Base-by-base conservation (phyloP, 2,329 filamentous ascomycete genomes). In the Parascedosporium putredinis region DNA sequence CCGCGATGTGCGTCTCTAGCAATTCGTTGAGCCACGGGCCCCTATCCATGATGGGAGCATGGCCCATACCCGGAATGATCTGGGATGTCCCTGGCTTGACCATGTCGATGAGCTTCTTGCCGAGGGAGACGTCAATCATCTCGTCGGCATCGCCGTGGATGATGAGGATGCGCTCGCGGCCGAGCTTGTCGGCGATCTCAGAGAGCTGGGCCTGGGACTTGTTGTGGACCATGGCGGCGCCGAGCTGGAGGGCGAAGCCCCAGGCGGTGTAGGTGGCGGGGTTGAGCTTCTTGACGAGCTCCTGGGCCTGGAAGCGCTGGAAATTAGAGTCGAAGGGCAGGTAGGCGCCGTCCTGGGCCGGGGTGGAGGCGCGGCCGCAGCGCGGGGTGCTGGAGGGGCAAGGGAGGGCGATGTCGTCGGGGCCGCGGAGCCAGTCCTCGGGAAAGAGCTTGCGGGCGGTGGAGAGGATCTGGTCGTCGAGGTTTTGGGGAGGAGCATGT, bases 261-360 rank as follows among this genome's bases (percentile, higher is more conserved):
- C 70, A 71, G 44, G 71, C 73, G 3, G 76, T 78, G 62, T 88
- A 91, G 5, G 70, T 70, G 1, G 71, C 67, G 1, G 73, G 67
- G 51, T 85, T 74, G 14, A 72, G 67, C 16, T 84, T 75, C 69
- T 95, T 95, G 59, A 70, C 72, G 54, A 94, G 65, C 65, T 95
- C 88, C 56, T 84, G 80, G 0, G 89, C 88, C 23, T 85, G 83
- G 60, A 89, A 91, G 4, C 89, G 83, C 67, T 93, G 85, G 52
- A 81, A 88, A 60, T 91, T 93, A 48, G 74, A 87, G 4, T 75
- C 75, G 63, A 93, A 95, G 7, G 64, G 65, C 33, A 70, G 57
- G 51, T 80, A 80, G 49, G 57, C 54, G 2, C 56, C 58, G 33
- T 58, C 55, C n/a, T n/a, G n/a, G n/a, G 52, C 54, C n/a, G 50